phyloP scores from a whole-genome alignment of 805 yeast genomes.

The Candida bentonensis region DNA sequence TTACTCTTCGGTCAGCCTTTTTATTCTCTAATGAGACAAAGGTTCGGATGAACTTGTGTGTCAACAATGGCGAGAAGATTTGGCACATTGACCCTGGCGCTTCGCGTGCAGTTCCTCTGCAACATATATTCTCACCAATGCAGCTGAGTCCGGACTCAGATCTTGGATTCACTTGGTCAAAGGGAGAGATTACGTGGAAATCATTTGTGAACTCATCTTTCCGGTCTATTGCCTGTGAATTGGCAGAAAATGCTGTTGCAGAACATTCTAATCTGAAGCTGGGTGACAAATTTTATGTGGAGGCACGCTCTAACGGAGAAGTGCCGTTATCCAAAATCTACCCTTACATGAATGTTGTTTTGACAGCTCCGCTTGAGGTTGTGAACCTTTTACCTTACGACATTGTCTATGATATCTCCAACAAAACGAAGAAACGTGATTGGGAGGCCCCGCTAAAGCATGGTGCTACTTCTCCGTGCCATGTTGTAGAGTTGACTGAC shows the following conservation, averaged over 20 bases:
- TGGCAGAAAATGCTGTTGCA: slow-evolving; percentile 15
- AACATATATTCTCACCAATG: slow-evolving; percentile 45
- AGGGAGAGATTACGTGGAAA: slow-evolving; percentile 50
- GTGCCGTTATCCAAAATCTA: slow-evolving; percentile 64
- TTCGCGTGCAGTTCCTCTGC: slow-evolving; percentile 60
- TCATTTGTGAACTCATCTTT: slow-evolving; percentile 32
- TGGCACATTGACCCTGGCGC: slow-evolving; percentile 40
- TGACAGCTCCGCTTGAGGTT: slow-evolving; percentile 77
- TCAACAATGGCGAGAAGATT: slow-evolving; percentile 21
- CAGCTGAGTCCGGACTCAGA: slow-evolving; percentile 48
- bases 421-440: slow-evolving; percentile 53
- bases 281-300: slow-evolving; percentile 13
- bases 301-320: slow-evolving; percentile 45
- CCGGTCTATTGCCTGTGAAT: slow-evolving; percentile 45
- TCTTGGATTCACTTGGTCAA: slow-evolving; percentile 55
- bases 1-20: slow-evolving; percentile 66
- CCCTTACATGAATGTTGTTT: slow-evolving; percentile 66
- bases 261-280: slow-evolving; percentile 55
- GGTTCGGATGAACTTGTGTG: slow-evolving; percentile 35
- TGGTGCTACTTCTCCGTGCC: slow-evolving; percentile 61
- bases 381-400: slow-evolving; percentile 80
- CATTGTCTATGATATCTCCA: slow-evolving; percentile 58
- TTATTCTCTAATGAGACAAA: slow-evolving; percentile 54
- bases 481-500: slow-evolving; percentile 63
- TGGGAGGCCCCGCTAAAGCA: slow-evolving; percentile 48